These are phyloP conservation scores for Tricholoma bakamatsutake DNA, from an alignment of 768 basidiomycete genomes.

Conservation along the genomic window DNA sequence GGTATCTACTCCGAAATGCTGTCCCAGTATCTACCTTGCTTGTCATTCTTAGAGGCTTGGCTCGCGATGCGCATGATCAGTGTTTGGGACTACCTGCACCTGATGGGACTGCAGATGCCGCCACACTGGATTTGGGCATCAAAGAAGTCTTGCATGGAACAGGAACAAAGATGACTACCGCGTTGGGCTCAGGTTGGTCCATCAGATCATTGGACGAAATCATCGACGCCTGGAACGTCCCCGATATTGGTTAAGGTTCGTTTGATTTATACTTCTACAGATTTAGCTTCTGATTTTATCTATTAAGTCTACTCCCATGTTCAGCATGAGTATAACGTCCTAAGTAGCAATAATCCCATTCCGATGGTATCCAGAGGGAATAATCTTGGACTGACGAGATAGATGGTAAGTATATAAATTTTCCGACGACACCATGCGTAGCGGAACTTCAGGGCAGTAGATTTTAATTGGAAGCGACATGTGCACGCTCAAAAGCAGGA, in stretches of 20 bases:
- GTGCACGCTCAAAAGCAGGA: slow-evolving; percentile 28
- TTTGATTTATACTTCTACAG: not conserved
- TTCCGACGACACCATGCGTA: not conserved
- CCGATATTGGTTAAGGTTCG: not conserved
- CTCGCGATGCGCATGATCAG: slow-evolving; percentile 54
- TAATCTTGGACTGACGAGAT: not conserved
- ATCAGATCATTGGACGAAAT: slow-evolving; percentile 63
- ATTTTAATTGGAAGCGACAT: slow-evolving; percentile 2
- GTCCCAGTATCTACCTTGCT: slow-evolving; percentile 70
- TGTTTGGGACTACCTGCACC: slow-evolving; percentile 46
- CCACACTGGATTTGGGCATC: slow-evolving; percentile 46
- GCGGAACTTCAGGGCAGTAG: not conserved
- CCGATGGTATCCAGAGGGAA: not conserved
- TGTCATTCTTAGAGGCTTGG: slow-evolving; percentile 53
- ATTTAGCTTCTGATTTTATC: not conserved
- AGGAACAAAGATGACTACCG: slow-evolving; percentile 73
- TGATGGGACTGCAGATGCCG: slow-evolving; percentile 39
- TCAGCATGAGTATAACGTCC: not conserved
- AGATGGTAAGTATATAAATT: slow-evolving; percentile 6
- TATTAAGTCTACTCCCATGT: not conserved
- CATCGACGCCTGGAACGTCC: slow-evolving; percentile 46
- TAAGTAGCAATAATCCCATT: not conserved
- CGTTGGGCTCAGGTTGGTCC: slow-evolving; percentile 70
- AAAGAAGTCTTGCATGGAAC: slow-evolving; percentile 83
- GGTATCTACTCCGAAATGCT: slow-evolving; percentile 66